Conservation (phyloP, 1,284 basidiomycete species). For the Sporisorium scitamineum region DNA sequence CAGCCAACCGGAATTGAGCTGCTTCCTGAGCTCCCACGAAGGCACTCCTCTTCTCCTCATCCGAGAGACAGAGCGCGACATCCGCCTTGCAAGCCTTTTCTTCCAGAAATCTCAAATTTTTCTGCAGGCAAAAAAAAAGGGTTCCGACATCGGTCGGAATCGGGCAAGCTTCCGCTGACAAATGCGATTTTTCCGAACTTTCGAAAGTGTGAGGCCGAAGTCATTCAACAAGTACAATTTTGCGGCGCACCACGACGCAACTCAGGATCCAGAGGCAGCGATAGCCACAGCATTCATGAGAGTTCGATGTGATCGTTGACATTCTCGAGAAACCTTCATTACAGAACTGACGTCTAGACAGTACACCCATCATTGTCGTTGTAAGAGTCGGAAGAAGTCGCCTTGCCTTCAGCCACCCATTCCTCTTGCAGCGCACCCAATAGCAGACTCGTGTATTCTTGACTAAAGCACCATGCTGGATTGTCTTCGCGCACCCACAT, state of each 20-base stretch:
- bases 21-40: background rate
- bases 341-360: background rate
- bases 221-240: background rate
- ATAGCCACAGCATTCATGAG: background rate
- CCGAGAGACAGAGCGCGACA: background rate
- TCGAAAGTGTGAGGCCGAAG: background rate
- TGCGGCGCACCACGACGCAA: background rate
- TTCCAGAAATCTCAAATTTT: conserved; percentile 18
- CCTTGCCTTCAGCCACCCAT: background rate
- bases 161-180: conserved; percentile 1
- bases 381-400: background rate
- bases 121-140: conserved; percentile 10
- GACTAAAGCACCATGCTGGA: conserved; percentile 34
- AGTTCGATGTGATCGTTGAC: background rate
- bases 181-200: background rate
- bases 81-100: conserved; percentile 1
- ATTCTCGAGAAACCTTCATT: background rate
- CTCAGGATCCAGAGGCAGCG: background rate
- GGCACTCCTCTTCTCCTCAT: background rate
- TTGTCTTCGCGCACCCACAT: conserved; percentile 19
- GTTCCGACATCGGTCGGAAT: conserved; percentile 1
- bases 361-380: background rate
- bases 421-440: conserved; percentile 18
- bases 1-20: background rate
- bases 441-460: conserved; percentile 31